These are phyloP conservation scores for Circinella umbellata DNA, from an alignment of 371 early-diverging fungal genomes.

Conservation along the genomic window DNA sequence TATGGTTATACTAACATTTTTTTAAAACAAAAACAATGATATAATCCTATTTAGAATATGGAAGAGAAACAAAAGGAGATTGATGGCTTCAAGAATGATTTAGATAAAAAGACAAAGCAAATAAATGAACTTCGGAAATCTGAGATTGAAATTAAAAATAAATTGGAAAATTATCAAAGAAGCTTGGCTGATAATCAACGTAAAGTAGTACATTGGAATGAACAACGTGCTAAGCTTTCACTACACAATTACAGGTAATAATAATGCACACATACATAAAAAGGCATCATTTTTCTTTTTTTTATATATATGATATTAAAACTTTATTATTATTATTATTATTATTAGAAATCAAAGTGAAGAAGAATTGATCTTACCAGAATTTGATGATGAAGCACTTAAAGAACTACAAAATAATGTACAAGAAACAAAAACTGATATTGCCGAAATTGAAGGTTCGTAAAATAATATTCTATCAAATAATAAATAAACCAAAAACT, in stretches of 20 bases:
- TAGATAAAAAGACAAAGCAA: constrained; percentile 67
- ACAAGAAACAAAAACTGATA: constrained; percentile 41
- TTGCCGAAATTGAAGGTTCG: constrained; percentile 55
- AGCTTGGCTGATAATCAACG: constrained; percentile 54
- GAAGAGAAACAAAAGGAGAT: constrained; percentile 76
- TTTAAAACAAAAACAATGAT: not conserved
- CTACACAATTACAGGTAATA: constrained; percentile 67
- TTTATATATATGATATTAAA: not conserved
- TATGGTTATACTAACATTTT: not conserved
- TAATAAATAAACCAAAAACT: too few species aligned
- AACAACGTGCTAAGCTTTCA: constrained; percentile 52
- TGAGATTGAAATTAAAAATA: constrained; percentile 67
- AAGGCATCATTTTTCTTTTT: not conserved
- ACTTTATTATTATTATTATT: not conserved
- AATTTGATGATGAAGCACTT: constrained; percentile 57
- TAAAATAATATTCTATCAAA: not conserved
- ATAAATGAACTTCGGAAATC: constrained; percentile 72
- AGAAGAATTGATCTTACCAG: constrained; percentile 56
- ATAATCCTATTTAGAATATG: constrained; percentile 44
- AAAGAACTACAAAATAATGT: constrained; percentile 43
- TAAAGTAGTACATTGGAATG: constrained; percentile 58
- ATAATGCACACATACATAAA: too few species aligned
- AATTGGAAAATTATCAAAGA: constrained; percentile 64
- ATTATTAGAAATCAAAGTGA: constrained; percentile 46
- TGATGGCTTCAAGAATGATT: constrained; percentile 65